A percentile compares a stretch with the other conserved stretches of the same genome.
These are phyloP conservation scores for Phaeosphaeria sp. DNA, from an alignment of 2,329 filamentous ascomycete species.

Conservation along the genomic window DNA sequence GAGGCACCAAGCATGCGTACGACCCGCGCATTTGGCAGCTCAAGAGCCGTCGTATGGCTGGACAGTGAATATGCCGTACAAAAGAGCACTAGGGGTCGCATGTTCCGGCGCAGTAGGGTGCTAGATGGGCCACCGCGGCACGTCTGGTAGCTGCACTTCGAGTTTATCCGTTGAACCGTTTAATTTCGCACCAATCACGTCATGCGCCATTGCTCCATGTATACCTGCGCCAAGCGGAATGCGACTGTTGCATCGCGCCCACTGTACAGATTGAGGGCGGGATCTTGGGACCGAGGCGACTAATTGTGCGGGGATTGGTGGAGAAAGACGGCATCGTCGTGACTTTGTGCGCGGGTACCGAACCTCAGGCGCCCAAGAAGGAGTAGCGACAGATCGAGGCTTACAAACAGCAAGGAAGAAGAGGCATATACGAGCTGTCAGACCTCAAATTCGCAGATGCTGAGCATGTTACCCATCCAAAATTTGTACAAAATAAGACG, in stretches of 20 bases:
- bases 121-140: conserved; percentile 30
- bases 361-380: not conserved
- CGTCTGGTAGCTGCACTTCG: conserved; percentile 24
- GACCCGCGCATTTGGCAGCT: conserved; percentile 38
- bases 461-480: not conserved
- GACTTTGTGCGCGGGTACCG: not conserved
- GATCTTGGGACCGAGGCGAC: conserved; percentile 13
- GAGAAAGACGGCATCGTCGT: conserved; percentile 22
- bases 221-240: conserved; percentile 23
- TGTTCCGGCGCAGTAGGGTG: conserved; percentile 33
- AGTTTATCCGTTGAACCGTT: conserved; percentile 37
- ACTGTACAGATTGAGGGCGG: conserved; percentile 33
- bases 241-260: conserved; percentile 12
- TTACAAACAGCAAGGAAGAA: conserved; percentile 1
- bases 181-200: conserved; percentile 43
- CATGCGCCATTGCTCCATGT: conserved; percentile 14
- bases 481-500: not conserved
- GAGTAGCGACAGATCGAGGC: conserved; percentile 1
- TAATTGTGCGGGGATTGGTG: conserved; percentile 36
- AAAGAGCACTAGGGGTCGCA: conserved; percentile 29
- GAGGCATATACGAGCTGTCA: not conserved
- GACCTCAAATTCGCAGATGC: not conserved
- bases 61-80: conserved; percentile 47
- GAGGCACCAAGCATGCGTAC: conserved; percentile 41
- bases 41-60: conserved; percentile 47